Percentiles rank a stretch among this genome's conserved stretches.
Evolutionary conservation across 805 yeast genomes (phyloP).

Genomic region (Nematodospora valgi): DNA sequence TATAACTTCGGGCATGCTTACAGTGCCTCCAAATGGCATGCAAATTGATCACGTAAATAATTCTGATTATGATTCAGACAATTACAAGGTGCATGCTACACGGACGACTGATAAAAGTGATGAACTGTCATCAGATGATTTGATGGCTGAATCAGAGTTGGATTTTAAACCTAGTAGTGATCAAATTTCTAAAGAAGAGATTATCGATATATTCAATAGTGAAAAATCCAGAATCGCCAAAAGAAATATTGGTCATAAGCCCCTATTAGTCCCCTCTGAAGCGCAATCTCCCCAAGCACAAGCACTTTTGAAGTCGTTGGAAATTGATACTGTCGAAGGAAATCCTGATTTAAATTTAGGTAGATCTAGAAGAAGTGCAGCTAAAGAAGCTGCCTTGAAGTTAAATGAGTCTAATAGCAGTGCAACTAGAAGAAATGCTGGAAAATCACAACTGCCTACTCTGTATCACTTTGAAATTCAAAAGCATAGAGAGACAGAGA

Average conservation of each 20-base stretch:
- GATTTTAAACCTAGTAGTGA: not conserved
- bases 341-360: slow-evolving; percentile 3
- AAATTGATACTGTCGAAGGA: slow-evolving; percentile 7
- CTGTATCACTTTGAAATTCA: too few species aligned
- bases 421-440: too few species aligned
- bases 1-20: slow-evolving; percentile 43
- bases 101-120: too few species aligned
- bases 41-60: slow-evolving; percentile 21
- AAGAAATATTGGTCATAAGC: not conserved
- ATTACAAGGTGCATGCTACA: too few species aligned
- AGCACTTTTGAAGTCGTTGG: slow-evolving; percentile 3
- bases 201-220: slow-evolving; percentile 19
- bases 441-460: too few species aligned
- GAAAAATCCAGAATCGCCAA: not conserved
- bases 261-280: slow-evolving; percentile 3
- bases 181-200: slow-evolving; percentile 12
- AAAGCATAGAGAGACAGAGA: too few species aligned
- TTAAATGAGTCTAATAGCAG: slow-evolving; percentile 1
- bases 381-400: slow-evolving; percentile 2
- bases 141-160: not conserved
- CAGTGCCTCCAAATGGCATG: slow-evolving; percentile 21
- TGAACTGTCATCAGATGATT: too few species aligned
- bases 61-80: not conserved
- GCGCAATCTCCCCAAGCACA: not conserved
- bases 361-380: not conserved